These are phyloP conservation scores for Auricularia auricula-judae DNA, from an alignment of 768 basidiomycete genomes.

Conservation along the genomic window DNA sequence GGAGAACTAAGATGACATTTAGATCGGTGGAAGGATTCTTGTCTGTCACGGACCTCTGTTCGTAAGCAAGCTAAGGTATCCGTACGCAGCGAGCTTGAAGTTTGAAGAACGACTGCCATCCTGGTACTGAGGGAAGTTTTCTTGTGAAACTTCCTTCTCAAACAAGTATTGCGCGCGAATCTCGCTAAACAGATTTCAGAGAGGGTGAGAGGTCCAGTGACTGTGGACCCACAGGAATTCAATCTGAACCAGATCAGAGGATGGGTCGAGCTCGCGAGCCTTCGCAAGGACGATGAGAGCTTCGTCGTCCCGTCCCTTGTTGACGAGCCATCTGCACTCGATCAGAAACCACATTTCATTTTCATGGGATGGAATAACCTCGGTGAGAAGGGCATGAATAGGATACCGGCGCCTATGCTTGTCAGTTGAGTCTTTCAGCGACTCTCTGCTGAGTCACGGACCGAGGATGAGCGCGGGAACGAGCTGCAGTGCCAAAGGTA, in stretches of 20 bases:
- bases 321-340: conserved; percentile 57
- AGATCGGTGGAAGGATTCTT: background rate
- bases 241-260: conserved; percentile 57
- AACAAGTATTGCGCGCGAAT: conserved; percentile 66
- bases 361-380: conserved; percentile 26
- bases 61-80: conserved; percentile 51
- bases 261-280: conserved; percentile 43
- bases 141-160: conserved; percentile 50
- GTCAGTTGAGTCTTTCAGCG: background rate
- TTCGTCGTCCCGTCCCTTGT: conserved; percentile 66
- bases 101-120: conserved; percentile 45
- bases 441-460: background rate
- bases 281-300: conserved; percentile 51
- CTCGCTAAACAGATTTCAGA: conserved; percentile 29
- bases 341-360: background rate
- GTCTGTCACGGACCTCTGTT: conserved; percentile 27
- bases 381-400: conserved; percentile 76
- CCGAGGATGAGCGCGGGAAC: conserved; percentile 61
- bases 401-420: conserved; percentile 37
- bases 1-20: conserved; percentile 28
- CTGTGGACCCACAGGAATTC: conserved; percentile 51
- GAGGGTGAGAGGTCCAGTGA: background rate
- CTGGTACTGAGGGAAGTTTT: conserved; percentile 52
- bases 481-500: conserved; percentile 65
- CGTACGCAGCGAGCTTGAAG: conserved; percentile 42